Conservation (phyloP, 306 rosid genomes). For the Cicer cuneatum region DNA sequence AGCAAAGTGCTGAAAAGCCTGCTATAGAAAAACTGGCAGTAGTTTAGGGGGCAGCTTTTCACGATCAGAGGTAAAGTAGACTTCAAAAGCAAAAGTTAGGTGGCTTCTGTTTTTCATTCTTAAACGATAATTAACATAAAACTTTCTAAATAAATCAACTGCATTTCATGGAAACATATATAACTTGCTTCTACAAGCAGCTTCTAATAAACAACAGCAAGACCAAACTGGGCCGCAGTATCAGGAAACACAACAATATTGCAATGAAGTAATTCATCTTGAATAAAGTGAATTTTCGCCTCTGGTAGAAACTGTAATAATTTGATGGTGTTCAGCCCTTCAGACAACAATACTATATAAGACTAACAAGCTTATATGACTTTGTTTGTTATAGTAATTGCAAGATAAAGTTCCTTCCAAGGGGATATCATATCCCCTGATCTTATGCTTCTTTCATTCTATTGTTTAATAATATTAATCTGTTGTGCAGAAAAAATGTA, state of each 20-base stretch:
- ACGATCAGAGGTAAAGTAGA: background rate
- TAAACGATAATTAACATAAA: background rate
- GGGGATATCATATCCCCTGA: no score
- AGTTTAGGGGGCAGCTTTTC: background rate
- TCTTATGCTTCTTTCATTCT: no score
- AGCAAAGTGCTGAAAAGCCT: slow-evolving; percentile 8
- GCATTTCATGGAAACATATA: slow-evolving; percentile 18
- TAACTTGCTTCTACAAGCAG: slow-evolving; percentile 6
- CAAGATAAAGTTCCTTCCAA: slow-evolving; percentile 22
- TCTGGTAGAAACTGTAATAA: slow-evolving; percentile 2
- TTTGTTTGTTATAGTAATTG: background rate
- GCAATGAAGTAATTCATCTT: slow-evolving; percentile 5
- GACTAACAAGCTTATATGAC: slow-evolving; percentile 8
- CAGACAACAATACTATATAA: background rate
- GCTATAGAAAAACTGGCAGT: background rate
- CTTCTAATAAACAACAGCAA: no score
- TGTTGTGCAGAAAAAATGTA: no score
- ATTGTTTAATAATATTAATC: no score
- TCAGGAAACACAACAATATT: background rate
- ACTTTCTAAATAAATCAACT: background rate
- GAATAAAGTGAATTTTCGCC: background rate
- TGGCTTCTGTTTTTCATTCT: slow-evolving; percentile 10
- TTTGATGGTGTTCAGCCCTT: background rate
- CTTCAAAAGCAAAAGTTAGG: slow-evolving; percentile 11
- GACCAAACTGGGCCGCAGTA: no score